Evolutionary conservation across 2,329 filamentous ascomycete species (phyloP).

Genomic region (Sarocladium strictum): DNA sequence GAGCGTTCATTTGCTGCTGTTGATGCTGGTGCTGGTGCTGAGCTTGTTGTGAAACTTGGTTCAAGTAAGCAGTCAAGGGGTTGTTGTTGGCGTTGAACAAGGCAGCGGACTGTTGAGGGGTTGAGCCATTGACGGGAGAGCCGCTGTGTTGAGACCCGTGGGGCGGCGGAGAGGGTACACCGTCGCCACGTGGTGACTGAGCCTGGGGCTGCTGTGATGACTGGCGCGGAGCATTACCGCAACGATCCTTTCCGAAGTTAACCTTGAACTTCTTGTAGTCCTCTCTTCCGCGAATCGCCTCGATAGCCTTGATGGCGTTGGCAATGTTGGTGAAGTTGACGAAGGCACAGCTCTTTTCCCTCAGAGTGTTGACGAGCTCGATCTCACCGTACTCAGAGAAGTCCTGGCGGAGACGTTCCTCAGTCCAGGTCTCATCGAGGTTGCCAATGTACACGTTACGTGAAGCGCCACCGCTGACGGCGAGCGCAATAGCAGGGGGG

Average conservation of each 20-base stretch:
- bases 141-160: slow-evolving; percentile 56
- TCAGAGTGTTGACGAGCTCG: slow-evolving; percentile 90
- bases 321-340: slow-evolving; percentile 99
- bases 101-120: slow-evolving; percentile 61
- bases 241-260: slow-evolving; percentile 98
- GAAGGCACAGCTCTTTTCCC: slow-evolving; percentile 98
- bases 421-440: slow-evolving; percentile 93
- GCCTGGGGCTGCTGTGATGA: slow-evolving; percentile 47
- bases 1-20: slow-evolving; percentile 63
- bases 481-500: slow-evolving; percentile 89
- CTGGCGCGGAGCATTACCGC: slow-evolving; percentile 92
- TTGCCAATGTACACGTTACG: slow-evolving; percentile 98
- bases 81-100: slow-evolving; percentile 82
- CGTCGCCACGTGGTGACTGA: slow-evolving; percentile 62
- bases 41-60: slow-evolving; percentile 68
- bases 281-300: slow-evolving; percentile 87
- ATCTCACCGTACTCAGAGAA: slow-evolving; percentile 98
- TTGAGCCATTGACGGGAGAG: slow-evolving; percentile 48
- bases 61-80: slow-evolving; percentile 88
- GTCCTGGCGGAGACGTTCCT: slow-evolving; percentile 91
- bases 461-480: slow-evolving; percentile 94
- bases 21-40: slow-evolving; percentile 73
- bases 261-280: slow-evolving; percentile 99
- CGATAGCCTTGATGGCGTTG: slow-evolving; percentile 98
- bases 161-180: slow-evolving; percentile 48